Evolutionary conservation across 2,329 filamentous ascomycete species (phyloP), one percentile per base, ranked within the genome.

Genomic region (Arachnopeziza araneosa): DNA sequence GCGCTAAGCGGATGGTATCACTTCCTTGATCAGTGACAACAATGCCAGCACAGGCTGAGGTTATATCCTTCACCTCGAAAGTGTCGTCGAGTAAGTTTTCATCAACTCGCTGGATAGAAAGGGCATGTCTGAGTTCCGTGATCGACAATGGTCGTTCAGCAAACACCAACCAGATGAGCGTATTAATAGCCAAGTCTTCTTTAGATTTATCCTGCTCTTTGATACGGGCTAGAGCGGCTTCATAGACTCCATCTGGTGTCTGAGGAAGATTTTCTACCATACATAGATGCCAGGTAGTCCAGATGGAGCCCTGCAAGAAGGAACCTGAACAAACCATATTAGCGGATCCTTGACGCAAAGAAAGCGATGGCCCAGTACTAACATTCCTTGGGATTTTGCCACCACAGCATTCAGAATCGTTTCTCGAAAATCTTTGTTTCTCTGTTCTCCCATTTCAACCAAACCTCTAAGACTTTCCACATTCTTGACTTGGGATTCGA

Each of bases 91-190:
- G 72, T 9, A 79, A 32, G 14, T 32, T 32, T 32, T 32, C 54
- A 1, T 68, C 60, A 0, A 52, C 0, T 1, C 51, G 0, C 32
- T 76, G 72, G 8, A 50, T 66, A 0, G 75, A 77, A 19, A 82
- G 70, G 0, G 77, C 78, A 63, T 79, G 71, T 56, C 72, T 72
- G 3, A 81, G 69, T 58, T 80, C 77, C n/a, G 19, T 23, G n/a
- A n/a, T 23, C n/a, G 19, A 21, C n/a, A 50, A 50, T 8, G 49
- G 7, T 50, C 49, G 49, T 21, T n/a, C 19, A 23, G 49, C 49
- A 50, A 21, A 50, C 7, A 23, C 19, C 8, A 0, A 23, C 0
- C 0, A 58, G 66, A 62, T 71, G 0, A 80, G 59, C 0, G 66
- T 71, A 36, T 72, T 69, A 36, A 64, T 72, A 21, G 62, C 57